A percentile compares a stretch with the other conserved stretches of the same genome.
Evolutionary conservation across 495 filamentous ascomycete species (phyloP).

Genomic region (Elasticomyces elasticus): DNA sequence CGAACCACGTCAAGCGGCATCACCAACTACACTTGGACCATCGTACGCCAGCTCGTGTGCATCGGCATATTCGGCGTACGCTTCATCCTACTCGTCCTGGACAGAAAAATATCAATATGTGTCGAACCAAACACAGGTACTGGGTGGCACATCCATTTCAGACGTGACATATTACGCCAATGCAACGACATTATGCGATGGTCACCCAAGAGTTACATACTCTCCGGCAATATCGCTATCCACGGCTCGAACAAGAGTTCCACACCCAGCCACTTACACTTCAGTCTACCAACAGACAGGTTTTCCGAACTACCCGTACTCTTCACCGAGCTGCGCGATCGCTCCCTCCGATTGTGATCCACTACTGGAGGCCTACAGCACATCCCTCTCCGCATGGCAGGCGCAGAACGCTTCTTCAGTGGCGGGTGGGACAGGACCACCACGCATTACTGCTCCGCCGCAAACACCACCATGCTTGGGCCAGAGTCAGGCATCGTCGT

Average conservation of each 20-base stretch:
- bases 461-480: constrained; percentile 9
- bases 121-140: not conserved
- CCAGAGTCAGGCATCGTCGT: not conserved
- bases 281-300: not conserved
- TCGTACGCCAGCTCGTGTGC: constrained; percentile 2
- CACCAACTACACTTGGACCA: not conserved
- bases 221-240: constrained; percentile 6
- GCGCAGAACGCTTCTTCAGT: not conserved
- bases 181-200: constrained; percentile 11
- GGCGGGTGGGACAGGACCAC: not conserved
- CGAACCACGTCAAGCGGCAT: not conserved
- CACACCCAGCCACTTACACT: not conserved
- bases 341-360: constrained; percentile 7
- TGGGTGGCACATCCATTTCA: not conserved
- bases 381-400: constrained; percentile 2
- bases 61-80: not conserved
- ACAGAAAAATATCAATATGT: not conserved
- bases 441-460: constrained; percentile 4
- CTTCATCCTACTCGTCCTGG: not conserved
- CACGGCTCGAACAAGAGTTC: not conserved
- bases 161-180: constrained; percentile 5
- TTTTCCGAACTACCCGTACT: not conserved
- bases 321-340: constrained; percentile 6
- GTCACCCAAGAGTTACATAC: constrained; percentile 2
- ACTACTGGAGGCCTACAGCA: constrained; percentile 1